phyloP scores from a whole-genome alignment of 768 basidiomycete genomes.

The Suillus sp. region DNA sequence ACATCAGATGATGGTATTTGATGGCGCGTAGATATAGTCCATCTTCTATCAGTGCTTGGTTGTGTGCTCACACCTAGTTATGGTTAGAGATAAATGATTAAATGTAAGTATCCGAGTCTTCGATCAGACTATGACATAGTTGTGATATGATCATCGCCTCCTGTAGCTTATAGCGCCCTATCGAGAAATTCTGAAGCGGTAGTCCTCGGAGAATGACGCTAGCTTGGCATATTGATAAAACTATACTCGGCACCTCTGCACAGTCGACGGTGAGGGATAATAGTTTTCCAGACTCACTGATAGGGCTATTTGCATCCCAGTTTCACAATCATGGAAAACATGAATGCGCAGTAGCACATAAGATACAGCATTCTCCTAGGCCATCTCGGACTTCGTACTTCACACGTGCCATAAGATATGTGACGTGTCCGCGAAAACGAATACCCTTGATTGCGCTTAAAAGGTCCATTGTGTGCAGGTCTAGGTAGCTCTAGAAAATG shows the following conservation, averaged over 20 bases:
- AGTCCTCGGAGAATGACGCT: conserved; percentile 5
- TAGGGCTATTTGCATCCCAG: neutral
- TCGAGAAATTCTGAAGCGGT: neutral
- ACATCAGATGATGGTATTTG: conserved; percentile 36
- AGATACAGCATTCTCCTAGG: neutral
- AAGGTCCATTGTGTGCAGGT: neutral
- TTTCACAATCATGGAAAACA: conserved; percentile 2
- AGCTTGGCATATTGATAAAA: neutral
- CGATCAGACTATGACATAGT: conserved; percentile 2
- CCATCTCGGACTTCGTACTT: neutral
- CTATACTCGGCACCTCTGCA: neutral
- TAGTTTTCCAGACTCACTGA: neutral
- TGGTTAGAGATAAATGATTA: conserved; percentile 7
- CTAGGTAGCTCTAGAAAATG: neutral
- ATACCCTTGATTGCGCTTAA: conserved; percentile 5
- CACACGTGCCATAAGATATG: conserved; percentile 1
- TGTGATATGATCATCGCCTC: neutral
- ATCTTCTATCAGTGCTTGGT: conserved; percentile 6
- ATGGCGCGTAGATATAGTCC: neutral
- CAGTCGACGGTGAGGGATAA: neutral
- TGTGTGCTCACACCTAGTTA: neutral
- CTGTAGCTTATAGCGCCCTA: neutral
- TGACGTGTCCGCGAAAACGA: conserved; percentile 4
- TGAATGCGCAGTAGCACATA: neutral
- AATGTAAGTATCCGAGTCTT: neutral